These are phyloP conservation scores for Heterobasidion parviporum DNA, from an alignment of 1,284 basidiomycete species.

Conservation along the genomic window DNA sequence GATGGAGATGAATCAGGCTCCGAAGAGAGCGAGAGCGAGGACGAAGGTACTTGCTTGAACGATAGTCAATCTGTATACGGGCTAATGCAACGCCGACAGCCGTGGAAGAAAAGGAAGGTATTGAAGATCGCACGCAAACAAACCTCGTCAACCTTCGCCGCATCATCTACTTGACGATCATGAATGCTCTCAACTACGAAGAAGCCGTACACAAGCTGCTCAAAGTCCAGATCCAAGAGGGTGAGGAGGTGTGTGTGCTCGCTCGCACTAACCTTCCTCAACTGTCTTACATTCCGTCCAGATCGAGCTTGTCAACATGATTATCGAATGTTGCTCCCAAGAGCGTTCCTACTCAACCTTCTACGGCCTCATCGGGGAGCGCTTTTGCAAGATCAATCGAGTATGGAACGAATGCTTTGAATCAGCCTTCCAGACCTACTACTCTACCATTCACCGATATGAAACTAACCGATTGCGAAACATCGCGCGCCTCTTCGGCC, in stretches of 20 bases:
- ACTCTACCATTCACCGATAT: conserved; percentile 95
- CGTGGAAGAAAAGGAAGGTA: conserved; percentile 75
- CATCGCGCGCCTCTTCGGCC: conserved; percentile 95
- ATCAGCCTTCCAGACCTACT: conserved; percentile 85
- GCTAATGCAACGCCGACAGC: conserved; percentile 21
- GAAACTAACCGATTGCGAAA: conserved; percentile 98
- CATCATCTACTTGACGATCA: conserved; percentile 95
- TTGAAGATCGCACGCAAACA: conserved; percentile 92
- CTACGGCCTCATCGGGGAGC: conserved; percentile 93
- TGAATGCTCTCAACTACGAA: conserved; percentile 97
- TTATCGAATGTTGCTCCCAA: conserved; percentile 99
- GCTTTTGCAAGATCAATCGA: conserved; percentile 93
- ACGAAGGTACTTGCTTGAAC: conserved; percentile 31
- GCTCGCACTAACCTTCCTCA: neutral
- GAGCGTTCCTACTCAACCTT: conserved; percentile 95
- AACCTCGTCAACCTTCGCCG: conserved; percentile 93
- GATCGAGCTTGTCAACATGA: conserved; percentile 97
- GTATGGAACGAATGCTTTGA: conserved; percentile 91
- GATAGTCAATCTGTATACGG: conserved; percentile 7
- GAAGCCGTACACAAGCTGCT: conserved; percentile 98
- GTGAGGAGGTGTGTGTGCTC: conserved; percentile 69
- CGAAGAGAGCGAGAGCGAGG: conserved; percentile 50
- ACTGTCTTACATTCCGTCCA: conserved; percentile 21
- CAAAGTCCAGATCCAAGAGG: conserved; percentile 87
- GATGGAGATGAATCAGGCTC: conserved; percentile 55